Conservation (phyloP, 192 early-diverging fungal genomes). For the Obelidium mucronatum region DNA sequence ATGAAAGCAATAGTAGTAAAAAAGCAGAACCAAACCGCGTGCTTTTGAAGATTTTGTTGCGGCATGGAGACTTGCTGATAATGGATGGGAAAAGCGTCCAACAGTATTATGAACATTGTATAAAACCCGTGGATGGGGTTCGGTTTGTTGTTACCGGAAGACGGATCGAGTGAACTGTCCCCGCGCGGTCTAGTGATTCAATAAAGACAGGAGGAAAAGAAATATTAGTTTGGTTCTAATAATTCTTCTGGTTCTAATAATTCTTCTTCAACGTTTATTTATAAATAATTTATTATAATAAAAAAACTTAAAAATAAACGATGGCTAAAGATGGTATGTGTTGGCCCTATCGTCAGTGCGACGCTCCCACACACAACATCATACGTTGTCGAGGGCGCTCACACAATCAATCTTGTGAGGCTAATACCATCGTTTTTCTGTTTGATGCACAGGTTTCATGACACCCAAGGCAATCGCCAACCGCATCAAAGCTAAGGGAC, state of each 20-base stretch:
- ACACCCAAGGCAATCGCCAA: slow-evolving; percentile 91
- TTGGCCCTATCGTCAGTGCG: not conserved
- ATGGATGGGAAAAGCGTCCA: slow-evolving; percentile 30
- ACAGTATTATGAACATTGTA: slow-evolving; percentile 28
- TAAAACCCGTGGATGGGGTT: slow-evolving; percentile 2
- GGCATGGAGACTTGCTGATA: slow-evolving; percentile 26
- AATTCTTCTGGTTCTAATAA: too few relatives aligned
- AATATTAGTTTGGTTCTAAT: too few relatives aligned
- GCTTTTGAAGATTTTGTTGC: slow-evolving; percentile 15
- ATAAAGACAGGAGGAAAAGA: too few relatives aligned
- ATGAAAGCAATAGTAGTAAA: not conserved
- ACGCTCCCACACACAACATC: not conserved
- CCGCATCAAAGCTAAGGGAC: slow-evolving; percentile 91
- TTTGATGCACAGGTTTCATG: slow-evolving; percentile 57
- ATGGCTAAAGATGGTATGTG: slow-evolving; percentile 26
- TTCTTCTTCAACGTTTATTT: too few relatives aligned
- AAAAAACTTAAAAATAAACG: not conserved
- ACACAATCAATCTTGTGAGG: not conserved
- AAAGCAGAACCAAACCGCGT: slow-evolving; percentile 2
- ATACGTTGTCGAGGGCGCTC: too few relatives aligned
- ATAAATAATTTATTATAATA: too few relatives aligned
- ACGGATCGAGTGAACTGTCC: not conserved
- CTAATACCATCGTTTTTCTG: not conserved
- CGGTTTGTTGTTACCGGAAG: slow-evolving; percentile 26
- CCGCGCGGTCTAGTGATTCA: too few relatives aligned